Base-by-base conservation (phyloP, 352 stramenopile genomes). In the Aphanomyces euteiches region DNA sequence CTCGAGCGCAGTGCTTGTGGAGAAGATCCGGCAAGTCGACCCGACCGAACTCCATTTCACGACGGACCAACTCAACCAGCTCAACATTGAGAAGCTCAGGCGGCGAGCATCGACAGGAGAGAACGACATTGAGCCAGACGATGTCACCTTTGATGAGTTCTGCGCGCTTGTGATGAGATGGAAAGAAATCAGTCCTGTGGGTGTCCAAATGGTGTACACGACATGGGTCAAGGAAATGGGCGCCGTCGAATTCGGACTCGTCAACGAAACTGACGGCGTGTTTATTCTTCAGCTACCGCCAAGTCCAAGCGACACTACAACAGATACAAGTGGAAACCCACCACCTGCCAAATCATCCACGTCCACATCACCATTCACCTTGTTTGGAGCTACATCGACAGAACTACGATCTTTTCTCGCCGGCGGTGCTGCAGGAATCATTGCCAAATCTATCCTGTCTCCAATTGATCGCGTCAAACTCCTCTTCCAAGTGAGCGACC, bases 401-500 rank as follows among this genome's bases (percentile, higher is more conserved):
- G 54, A 61, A 61, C 7, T 61, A 12, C 54, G 93, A 76, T 93
- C 84, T 12, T 94, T 96, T 59, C 39, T 93, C 21, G 86, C 85
- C 0, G 88, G 88, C 1, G 85, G 86, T 0, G 72, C 85, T 12
- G 86, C 88, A 0, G 88, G 88, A 0, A 91, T 92, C 65, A 77
- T 83, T 4, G 87, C 88, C 59, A 93, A 94, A 68, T 93, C 86
- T 19, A 45, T 76, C 12, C 69, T 96, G 38, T 85, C 88, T 0
- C 88, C 88, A 0, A 75, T 93, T 47, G 88, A 96, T 48, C 84
- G 88, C 34, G 76, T 96, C 15, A 96, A 96, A 68, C 89, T 96
- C 34, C 66, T 96, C 47, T 94, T 96, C 57, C 88, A 96, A 72
- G 86, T 94, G 47, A 88, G 81, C 41, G 85, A 90, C 36, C 80